Conservation (phyloP, 805 yeast genomes). For the Kuraishia piskuri region DNA sequence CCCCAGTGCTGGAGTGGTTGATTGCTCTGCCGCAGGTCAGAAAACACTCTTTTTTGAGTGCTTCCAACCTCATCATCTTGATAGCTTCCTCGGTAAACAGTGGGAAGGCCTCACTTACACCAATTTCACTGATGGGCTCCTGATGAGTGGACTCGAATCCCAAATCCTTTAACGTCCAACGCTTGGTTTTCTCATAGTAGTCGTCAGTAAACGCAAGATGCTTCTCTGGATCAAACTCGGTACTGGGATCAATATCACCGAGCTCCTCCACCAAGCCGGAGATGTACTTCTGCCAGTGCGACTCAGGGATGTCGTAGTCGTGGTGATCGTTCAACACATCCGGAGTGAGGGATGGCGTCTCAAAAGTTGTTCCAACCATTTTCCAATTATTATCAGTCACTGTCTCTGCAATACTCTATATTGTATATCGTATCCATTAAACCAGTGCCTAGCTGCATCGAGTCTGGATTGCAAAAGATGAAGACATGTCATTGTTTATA, state of each 20-base stretch:
- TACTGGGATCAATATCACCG: slow-evolving; percentile 15
- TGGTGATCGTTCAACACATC: slow-evolving; percentile 12
- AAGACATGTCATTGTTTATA: not conserved
- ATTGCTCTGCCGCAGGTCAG: slow-evolving; percentile 32
- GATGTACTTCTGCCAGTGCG: slow-evolving; percentile 17
- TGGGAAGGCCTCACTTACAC: slow-evolving; percentile 43
- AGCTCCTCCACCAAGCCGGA: slow-evolving; percentile 10
- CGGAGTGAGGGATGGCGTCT: not conserved
- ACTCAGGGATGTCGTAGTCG: slow-evolving; percentile 16
- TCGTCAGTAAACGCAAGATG: slow-evolving; percentile 31
- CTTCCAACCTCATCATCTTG: slow-evolving; percentile 38
- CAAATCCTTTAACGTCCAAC: slow-evolving; percentile 27
- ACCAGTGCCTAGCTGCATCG: no score
- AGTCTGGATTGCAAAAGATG: not conserved
- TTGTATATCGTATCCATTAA: no score
- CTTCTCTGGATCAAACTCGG: slow-evolving; percentile 27
- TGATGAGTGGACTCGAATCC: slow-evolving; percentile 27
- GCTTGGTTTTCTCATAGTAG: slow-evolving; percentile 26
- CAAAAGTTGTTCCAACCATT: not conserved
- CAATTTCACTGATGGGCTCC: slow-evolving; percentile 27
- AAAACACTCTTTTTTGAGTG: slow-evolving; percentile 30
- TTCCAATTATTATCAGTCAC: no score
- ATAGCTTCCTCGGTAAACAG: slow-evolving; percentile 44
- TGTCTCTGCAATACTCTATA: not conserved
- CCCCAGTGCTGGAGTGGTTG: slow-evolving; percentile 20